Base-by-base conservation (phyloP, 352 stramenopile species). In the Pythium brassicae region DNA sequence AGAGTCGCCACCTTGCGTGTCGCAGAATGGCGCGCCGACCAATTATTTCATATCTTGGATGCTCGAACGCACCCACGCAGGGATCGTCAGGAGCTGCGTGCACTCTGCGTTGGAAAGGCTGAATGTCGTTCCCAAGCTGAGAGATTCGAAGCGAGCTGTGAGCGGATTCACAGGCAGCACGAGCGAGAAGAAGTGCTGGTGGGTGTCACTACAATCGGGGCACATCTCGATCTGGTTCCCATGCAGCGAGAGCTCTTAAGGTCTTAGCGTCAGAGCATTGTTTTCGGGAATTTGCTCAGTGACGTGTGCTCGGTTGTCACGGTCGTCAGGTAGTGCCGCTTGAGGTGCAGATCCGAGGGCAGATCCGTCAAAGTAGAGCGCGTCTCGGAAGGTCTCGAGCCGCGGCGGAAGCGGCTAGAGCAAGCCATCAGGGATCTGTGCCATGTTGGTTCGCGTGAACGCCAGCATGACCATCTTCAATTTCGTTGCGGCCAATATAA, bases 361-460 rank as follows among this genome's bases (percentile, higher is more conserved):
- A 70, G 47, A 0, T 51, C 19, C 15, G 54, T 67, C 17, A 73
- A 35, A n/a, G 68, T 73, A 4, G 54, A 62, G 25, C 50, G 25
- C 48, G n/a, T 71, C 56, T 19, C 65, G 62, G 43, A 74, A 58
- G 43, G 65, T 53, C 11, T 56, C 45, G 48, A 72, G 65, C 9
- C 29, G 43, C 0, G 9, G 6, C 3, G 45, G 53, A 23, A 62
- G 44, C 14, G 53, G 32, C 5, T 34, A 22, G 32, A 59, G 10
- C 6, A 62, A 50, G 20, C 47, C 55, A 17, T 56, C 35, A 0
- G 35, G 37, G 20, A 62, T 20, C 7, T 14, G 14, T 1, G 55
- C 26, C 26, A 50, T 50, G 55, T 50, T 51, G 20, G 23, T 43
- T 8, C 23, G 29, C 22, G 34, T 19, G 6, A 59, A 17, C 15